A percentile compares a stretch with the other conserved stretches of the same genome.
Evolutionary conservation across 371 early-diverging fungal genomes (phyloP).

Genomic region (Pancytospora epiphaga): DNA sequence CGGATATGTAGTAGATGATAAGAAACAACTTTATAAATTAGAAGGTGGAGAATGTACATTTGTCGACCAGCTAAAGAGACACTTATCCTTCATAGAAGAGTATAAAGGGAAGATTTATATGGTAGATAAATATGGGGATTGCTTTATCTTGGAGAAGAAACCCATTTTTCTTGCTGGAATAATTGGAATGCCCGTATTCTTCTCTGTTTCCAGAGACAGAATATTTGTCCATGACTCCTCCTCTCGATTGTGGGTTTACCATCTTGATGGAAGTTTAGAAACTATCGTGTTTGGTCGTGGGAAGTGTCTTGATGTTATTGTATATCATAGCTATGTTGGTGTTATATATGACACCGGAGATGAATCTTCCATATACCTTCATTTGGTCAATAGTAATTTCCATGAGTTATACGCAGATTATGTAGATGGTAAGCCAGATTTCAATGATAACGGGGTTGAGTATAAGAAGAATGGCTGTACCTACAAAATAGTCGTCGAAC

Average conservation of each 20-base stretch:
- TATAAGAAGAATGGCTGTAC: too few species aligned
- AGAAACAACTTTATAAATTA: not conserved
- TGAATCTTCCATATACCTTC: too few species aligned
- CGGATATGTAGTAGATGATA: not conserved
- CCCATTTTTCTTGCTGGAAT: not conserved
- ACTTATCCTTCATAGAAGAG: not conserved
- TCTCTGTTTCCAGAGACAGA: not conserved
- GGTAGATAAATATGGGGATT: not conserved
- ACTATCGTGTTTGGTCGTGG: not conserved
- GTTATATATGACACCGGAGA: not conserved
- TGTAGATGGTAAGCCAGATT: too few species aligned
- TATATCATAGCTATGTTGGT: not conserved
- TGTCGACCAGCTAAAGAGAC: not conserved
- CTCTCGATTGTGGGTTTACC: not conserved
- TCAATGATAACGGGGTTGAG: too few species aligned
- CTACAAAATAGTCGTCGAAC: too few species aligned
- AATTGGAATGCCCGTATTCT: not conserved
- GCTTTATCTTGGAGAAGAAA: not conserved
- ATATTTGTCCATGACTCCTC: not conserved
- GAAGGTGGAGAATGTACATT: not conserved
- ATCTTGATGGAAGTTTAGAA: not conserved
- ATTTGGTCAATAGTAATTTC: too few species aligned
- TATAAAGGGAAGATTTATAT: not conserved
- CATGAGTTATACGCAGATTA: too few species aligned
- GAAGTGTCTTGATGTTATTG: not conserved